phyloP scores from a whole-genome alignment of 768 basidiomycete genomes.

The Pseudohyphozyma bogoriensis region DNA sequence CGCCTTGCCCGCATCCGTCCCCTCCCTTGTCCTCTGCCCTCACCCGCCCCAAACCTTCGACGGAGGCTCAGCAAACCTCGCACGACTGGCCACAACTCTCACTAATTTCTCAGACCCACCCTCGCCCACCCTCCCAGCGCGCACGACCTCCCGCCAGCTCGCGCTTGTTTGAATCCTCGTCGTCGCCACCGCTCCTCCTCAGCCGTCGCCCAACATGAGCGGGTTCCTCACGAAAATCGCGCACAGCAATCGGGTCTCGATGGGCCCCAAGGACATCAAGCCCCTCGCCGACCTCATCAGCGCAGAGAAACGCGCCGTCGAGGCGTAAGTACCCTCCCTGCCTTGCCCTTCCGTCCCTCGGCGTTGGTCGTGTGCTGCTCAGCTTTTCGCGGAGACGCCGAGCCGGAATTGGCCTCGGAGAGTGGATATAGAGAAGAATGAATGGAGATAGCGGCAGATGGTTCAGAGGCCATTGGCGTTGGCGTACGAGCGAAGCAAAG shows the following conservation, averaged over 20 bases:
- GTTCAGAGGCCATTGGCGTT: not conserved
- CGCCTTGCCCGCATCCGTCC: not conserved
- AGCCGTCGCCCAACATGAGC: conserved; percentile 2
- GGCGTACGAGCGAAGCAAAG: not conserved
- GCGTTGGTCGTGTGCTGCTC: too few relatives aligned
- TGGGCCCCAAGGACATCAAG: conserved; percentile 18
- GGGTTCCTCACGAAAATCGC: conserved; percentile 15
- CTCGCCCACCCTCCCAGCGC: too few relatives aligned
- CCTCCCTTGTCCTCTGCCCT: not conserved
- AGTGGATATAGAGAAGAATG: not conserved
- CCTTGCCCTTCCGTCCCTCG: too few relatives aligned
- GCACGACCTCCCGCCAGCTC: too few relatives aligned
- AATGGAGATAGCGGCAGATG: not conserved
- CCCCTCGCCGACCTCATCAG: conserved; percentile 23
- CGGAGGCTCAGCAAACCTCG: too few relatives aligned
- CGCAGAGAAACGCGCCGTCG: conserved; percentile 12
- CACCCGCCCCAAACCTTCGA: not conserved
- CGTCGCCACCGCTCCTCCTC: not conserved
- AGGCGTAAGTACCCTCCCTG: conserved; percentile 10
- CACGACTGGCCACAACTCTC: too few relatives aligned
- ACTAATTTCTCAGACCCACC: too few relatives aligned
- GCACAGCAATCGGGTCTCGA: conserved; percentile 19
- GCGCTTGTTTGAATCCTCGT: too few relatives aligned
- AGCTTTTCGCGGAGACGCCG: not conserved
- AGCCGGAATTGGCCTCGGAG: not conserved